Evolutionary conservation across 2,329 filamentous ascomycete genomes (phyloP).

Genomic region (Colletotrichum tamarilloi): DNA sequence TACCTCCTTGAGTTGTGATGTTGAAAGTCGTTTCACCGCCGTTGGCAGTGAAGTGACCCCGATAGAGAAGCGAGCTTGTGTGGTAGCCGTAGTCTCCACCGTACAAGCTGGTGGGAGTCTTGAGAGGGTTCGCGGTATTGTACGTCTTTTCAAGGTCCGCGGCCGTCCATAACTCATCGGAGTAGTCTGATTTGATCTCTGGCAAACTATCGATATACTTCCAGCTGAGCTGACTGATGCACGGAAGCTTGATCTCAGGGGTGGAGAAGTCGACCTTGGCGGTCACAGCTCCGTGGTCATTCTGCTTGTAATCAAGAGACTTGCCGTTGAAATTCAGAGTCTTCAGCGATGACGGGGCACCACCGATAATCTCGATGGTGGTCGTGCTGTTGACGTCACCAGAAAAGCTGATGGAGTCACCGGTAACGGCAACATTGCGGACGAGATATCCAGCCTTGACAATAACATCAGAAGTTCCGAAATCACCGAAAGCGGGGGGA

Average conservation of each 20-base stretch:
- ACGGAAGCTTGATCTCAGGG: conserved; percentile 35
- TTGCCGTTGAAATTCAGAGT: conserved; percentile 37
- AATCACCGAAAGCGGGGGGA: conserved; percentile 33
- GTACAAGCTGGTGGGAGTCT: conserved; percentile 74
- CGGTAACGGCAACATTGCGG: conserved; percentile 33
- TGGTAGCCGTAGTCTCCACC: conserved; percentile 77
- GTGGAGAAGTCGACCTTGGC: conserved; percentile 34
- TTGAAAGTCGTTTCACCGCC: conserved; percentile 67
- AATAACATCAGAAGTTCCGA: conserved; percentile 38
- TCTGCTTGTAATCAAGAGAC: conserved; percentile 34
- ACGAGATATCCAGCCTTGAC: conserved; percentile 40
- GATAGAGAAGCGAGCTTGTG: conserved; percentile 72
- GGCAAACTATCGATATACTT: conserved; percentile 40
- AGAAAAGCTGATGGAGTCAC: conserved; percentile 38
- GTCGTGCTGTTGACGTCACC: conserved; percentile 40
- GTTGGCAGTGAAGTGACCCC: conserved; percentile 71
- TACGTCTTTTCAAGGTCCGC: conserved; percentile 47
- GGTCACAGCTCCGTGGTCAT: conserved; percentile 35
- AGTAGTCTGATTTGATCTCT: conserved; percentile 37
- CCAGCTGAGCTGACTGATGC: conserved; percentile 26
- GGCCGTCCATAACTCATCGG: conserved; percentile 57
- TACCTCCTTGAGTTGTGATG: conserved; percentile 70
- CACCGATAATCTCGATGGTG: conserved; percentile 39
- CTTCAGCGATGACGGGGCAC: conserved; percentile 34
- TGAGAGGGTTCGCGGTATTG: conserved; percentile 44